Evolutionary conservation across 169 alveolate genomes (phyloP).

Genomic region (Neospora caninum): DNA sequence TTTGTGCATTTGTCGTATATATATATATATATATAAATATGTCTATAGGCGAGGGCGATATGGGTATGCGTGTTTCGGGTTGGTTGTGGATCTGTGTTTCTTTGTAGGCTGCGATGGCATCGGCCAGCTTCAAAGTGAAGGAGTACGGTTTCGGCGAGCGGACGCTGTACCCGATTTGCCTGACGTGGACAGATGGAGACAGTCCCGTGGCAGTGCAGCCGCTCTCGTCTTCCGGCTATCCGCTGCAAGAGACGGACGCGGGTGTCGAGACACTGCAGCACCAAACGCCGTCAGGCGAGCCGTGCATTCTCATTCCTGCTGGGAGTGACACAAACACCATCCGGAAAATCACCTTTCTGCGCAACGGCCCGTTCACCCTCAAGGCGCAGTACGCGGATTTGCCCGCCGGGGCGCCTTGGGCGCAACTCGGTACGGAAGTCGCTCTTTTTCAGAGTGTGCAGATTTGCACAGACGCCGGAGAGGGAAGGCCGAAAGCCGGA

Average conservation of each 20-base stretch:
- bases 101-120: constrained; percentile 64
- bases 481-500: too few species aligned
- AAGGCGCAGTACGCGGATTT: constrained; percentile 43
- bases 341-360: constrained; percentile 50
- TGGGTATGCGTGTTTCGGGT: neutral
- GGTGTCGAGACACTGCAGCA: neutral
- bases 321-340: constrained; percentile 49
- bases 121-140: constrained; percentile 51
- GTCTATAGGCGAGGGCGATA: neutral
- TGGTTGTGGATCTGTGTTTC: neutral
- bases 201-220: constrained; percentile 43
- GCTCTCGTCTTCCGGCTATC: neutral
- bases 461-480: too few species aligned
- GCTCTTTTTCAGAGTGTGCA: too few species aligned
- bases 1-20: neutral
- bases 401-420: neutral
- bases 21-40: neutral
- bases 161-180: constrained; percentile 27
- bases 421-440: constrained; percentile 36
- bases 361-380: constrained; percentile 50
- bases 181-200: constrained; percentile 45
- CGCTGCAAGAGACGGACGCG: neutral
- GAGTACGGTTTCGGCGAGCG: constrained; percentile 53
- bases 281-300: neutral
- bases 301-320: constrained; percentile 27